Percentiles rank a stretch among this genome's conserved stretches.
These are phyloP conservation scores for Trichoderma atrobrunneum DNA, from an alignment of 2,329 filamentous ascomycete genomes.

Conservation along the genomic window DNA sequence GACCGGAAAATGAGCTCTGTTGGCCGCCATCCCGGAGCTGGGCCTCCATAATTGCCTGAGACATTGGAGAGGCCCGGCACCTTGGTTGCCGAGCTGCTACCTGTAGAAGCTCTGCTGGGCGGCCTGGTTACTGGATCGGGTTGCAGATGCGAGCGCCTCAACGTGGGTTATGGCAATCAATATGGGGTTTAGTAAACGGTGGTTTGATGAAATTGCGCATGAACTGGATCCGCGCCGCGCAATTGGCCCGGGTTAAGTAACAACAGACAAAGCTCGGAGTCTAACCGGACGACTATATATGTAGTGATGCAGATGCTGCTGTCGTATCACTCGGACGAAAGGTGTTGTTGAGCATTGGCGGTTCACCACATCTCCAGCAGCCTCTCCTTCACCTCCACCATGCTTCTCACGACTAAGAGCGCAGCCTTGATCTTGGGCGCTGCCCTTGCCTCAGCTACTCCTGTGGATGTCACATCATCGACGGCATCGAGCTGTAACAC, in stretches of 20 bases:
- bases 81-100: neutral
- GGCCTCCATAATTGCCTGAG: neutral
- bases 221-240: neutral
- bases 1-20: neutral
- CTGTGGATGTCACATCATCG: neutral
- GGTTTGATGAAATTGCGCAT: neutral
- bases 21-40: neutral
- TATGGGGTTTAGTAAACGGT: neutral
- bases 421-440: neutral
- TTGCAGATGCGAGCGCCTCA: neutral
- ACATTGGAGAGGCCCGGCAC: neutral
- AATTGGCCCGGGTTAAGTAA: neutral
- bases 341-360: neutral
- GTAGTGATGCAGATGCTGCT: neutral
- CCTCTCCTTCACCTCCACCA: neutral
- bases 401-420: neutral
- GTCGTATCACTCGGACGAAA: neutral
- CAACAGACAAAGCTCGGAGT: neutral
- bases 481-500: constrained; percentile 17
- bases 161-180: neutral
- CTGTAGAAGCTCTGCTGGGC: neutral
- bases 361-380: neutral
- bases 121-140: constrained; percentile 3
- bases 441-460: neutral
- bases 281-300: neutral